Evolutionary conservation across 2,329 filamentous ascomycete species (phyloP).

Genomic region (Eutypa lata): DNA sequence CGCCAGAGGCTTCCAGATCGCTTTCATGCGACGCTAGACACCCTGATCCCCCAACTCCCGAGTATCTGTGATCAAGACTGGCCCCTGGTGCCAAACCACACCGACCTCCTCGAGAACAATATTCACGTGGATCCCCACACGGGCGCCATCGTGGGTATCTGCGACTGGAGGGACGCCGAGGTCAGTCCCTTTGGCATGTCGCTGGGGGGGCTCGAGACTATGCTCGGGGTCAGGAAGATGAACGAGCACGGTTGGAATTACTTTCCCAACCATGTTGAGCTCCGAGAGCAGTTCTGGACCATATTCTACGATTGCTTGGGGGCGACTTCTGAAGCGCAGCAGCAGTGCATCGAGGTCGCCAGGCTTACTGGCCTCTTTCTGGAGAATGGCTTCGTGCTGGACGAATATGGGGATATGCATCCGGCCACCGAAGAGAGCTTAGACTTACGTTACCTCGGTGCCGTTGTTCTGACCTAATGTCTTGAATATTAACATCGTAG

Average conservation of each 20-base stretch:
- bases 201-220: constrained; percentile 11
- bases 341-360: constrained; percentile 1
- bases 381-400: neutral
- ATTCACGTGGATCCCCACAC: constrained; percentile 14
- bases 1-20: constrained; percentile 7
- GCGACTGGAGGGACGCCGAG: constrained; percentile 12
- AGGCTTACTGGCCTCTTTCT: constrained; percentile 1
- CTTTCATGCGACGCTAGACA: constrained; percentile 9
- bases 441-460: constrained; percentile 1
- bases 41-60: constrained; percentile 8
- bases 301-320: neutral
- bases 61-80: constrained; percentile 8
- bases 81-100: constrained; percentile 13
- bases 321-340: neutral
- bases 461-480: neutral
- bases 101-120: constrained; percentile 17
- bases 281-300: constrained; percentile 1
- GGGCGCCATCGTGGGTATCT: constrained; percentile 11
- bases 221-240: constrained; percentile 9
- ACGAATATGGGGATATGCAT: constrained; percentile 1
- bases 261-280: neutral
- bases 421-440: constrained; percentile 1
- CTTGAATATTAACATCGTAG: neutral
- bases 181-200: constrained; percentile 16
- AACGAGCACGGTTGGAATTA: constrained; percentile 1